Evolutionary conservation across 495 filamentous ascomycete species (phyloP), one percentile per base, ranked within the genome.

Genomic region (Annulohypoxylon moriforme): DNA sequence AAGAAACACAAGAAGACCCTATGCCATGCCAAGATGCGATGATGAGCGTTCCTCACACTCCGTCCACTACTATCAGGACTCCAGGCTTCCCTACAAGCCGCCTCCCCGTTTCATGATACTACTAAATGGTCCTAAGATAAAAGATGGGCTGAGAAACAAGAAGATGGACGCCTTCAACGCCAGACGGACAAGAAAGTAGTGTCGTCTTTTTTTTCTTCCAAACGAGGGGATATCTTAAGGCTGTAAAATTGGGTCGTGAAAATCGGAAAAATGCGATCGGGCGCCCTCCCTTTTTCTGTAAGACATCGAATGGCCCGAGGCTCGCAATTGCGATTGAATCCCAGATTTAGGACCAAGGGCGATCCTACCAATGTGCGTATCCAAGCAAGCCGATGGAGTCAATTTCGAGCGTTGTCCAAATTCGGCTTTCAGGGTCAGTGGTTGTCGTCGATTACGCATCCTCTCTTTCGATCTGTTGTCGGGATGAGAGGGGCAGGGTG

Each of bases 211-310:
- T 63, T 61, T 72, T 52, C 52, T 34, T 68, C 52, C 57, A 70
- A 74, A 74, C 71, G 71, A 74, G 71, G 53, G 71, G 61, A 74
- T 74, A 74, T 74, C 61, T 73, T 71, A 20, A 66, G 50, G 61
- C 34, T 69, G 33, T 33, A 33, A 63, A 66, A 46, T 64, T 36
- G 67, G 56, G 60, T 74, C 71, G 62, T 58, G 18, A 64, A 64
- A 58, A 38, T 50, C 34, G 52, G 59, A 71, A 74, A 74, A 53
- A 29, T 31, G 52, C 27, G 33, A 56, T 70, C 63, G 44, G 60
- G 29, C 40, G 29, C 42, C 46, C 49, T 46, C 27, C 49, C 56
- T 18, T 68, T 38, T 44, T 52, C 36, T 34, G 53, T 18, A 13
- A 33, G 29, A 42, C 42, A 31, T 62, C 29, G 38, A 16, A 65